Evolutionary conservation across 371 early-diverging fungal species (phyloP).

Genomic region (Gilbertella persicaria): DNA sequence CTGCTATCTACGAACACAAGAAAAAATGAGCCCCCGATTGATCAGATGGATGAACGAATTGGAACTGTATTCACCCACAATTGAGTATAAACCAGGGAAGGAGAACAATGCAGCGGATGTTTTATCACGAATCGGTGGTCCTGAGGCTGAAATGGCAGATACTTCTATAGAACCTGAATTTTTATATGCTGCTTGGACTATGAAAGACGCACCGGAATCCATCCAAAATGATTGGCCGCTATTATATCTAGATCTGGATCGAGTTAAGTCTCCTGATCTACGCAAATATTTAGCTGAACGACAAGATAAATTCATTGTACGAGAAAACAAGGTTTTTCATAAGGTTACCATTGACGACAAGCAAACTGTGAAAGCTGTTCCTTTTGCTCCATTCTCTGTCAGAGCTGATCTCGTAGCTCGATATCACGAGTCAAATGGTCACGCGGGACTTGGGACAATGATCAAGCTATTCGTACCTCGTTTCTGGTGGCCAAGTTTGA

Average conservation of each 20-base stretch:
- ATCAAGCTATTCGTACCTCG: neutral
- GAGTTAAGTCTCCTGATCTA: neutral
- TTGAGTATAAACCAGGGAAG: no score
- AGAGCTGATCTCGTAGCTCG: neutral
- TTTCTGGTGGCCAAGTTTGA: slow-evolving; percentile 1
- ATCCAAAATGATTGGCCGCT: slow-evolving; percentile 23
- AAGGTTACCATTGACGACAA: neutral
- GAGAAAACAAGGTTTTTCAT: no score
- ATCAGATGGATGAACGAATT: no score
- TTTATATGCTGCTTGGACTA: slow-evolving; percentile 11
- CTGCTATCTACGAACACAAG: slow-evolving; percentile 26
- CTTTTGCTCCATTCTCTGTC: neutral
- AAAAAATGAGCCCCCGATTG: slow-evolving; percentile 24
- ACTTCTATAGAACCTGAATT: no score
- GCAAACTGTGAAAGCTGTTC: neutral
- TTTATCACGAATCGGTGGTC: no score
- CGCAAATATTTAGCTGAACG: no score
- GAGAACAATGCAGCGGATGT: no score
- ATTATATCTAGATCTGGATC: slow-evolving; percentile 1
- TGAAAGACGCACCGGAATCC: neutral
- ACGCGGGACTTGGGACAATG: slow-evolving; percentile 1
- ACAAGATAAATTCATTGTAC: no score
- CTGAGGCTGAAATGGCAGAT: no score
- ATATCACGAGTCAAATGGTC: neutral
- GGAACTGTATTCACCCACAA: no score